A percentile compares a stretch with the other conserved stretches of the same genome.
phyloP scores from a whole-genome alignment of 805 yeast genomes.

The Maudiozyma serrabonitensis region DNA sequence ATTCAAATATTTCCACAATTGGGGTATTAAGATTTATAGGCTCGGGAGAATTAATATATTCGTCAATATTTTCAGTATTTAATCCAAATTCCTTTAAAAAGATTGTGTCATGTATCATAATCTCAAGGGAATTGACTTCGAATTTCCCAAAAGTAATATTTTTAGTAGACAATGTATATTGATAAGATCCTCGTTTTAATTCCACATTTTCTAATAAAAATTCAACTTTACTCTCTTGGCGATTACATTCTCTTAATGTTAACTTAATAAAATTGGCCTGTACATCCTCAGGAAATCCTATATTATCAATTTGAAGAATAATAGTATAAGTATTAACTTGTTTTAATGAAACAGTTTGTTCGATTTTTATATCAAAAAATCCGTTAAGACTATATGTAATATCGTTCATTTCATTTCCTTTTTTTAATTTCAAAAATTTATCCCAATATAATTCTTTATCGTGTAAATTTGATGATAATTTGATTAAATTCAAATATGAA shows the following conservation, averaged over 20 bases:
- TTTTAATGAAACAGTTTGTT: constrained; percentile 2
- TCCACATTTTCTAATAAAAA: constrained; percentile 6
- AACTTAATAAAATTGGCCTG: constrained; percentile 13
- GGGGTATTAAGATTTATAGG: not conserved
- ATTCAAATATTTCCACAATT: constrained; percentile 9
- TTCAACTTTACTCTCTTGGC: constrained; percentile 8
- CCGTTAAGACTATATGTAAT: constrained; percentile 20
- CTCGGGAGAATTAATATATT: not conserved
- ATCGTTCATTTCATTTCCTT: not conserved
- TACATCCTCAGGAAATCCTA: constrained; percentile 13
- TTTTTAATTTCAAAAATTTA: constrained; percentile 16
- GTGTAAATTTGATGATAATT: constrained; percentile 9
- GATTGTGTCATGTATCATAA: constrained; percentile 18
- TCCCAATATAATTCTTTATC: constrained; percentile 21
- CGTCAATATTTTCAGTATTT: constrained; percentile 1
- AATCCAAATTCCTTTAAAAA: constrained; percentile 19
- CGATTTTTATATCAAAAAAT: constrained; percentile 12
- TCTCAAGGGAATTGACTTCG: constrained; percentile 14
- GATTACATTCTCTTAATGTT: constrained; percentile 8
- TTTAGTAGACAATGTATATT: constrained; percentile 10
- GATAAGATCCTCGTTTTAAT: constrained; percentile 5
- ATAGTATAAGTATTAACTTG: constrained; percentile 16
- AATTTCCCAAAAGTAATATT: constrained; percentile 20
- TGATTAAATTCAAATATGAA: constrained; percentile 23
- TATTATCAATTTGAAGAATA: constrained; percentile 10